Conservation (phyloP, 805 yeast species). For the Candida multigemmis region DNA sequence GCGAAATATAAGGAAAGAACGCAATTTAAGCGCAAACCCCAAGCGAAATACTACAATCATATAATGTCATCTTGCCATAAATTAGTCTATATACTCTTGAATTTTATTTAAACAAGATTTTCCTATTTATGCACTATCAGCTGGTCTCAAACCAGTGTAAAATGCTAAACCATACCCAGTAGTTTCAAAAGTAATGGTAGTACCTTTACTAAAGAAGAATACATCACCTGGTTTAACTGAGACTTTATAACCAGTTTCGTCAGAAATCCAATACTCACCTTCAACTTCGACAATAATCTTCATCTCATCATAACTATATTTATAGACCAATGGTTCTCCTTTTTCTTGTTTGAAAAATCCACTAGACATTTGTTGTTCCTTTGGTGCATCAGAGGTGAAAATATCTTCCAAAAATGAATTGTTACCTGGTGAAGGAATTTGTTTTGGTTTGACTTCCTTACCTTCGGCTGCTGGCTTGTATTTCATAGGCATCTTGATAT, state of each 20-base stretch:
- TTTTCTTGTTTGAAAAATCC: slow-evolving; percentile 65
- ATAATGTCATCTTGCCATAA: not conserved
- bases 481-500: slow-evolving; percentile 41
- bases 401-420: slow-evolving; percentile 64
- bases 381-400: slow-evolving; percentile 51
- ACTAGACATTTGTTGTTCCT: slow-evolving; percentile 50
- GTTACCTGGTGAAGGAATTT: slow-evolving; percentile 55
- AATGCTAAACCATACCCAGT: slow-evolving; percentile 59
- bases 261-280: slow-evolving; percentile 54
- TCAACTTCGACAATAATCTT: slow-evolving; percentile 60
- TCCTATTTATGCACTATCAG: slow-evolving; percentile 2
- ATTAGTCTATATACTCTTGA: not conserved
- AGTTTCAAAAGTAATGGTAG: slow-evolving; percentile 51
- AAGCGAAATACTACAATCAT: too few species aligned
- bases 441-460: slow-evolving; percentile 45
- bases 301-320: slow-evolving; percentile 57
- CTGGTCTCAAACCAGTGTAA: slow-evolving; percentile 53
- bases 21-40: too few species aligned
- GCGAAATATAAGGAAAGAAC: too few species aligned
- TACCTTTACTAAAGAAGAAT: slow-evolving; percentile 59
- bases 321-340: slow-evolving; percentile 63
- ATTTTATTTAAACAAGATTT: not conserved
- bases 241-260: slow-evolving; percentile 54
- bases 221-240: slow-evolving; percentile 58
- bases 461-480: slow-evolving; percentile 47